Evolutionary conservation across 1,284 basidiomycete genomes (phyloP).

Genomic region (Ceratobasidium papillatum): DNA sequence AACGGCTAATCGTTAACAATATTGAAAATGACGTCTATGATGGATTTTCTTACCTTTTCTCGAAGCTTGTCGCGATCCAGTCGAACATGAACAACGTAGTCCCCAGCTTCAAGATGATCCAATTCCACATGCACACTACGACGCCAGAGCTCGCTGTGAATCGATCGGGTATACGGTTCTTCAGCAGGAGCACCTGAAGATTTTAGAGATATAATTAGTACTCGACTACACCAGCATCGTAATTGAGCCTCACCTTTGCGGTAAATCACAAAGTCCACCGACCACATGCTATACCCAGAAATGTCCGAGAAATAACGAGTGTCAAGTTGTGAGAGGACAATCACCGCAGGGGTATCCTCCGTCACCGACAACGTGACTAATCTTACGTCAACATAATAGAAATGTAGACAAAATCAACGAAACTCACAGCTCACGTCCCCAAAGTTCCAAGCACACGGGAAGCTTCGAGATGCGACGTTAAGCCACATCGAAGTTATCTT

Average conservation of each 20-base stretch:
- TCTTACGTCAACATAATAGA: neutral
- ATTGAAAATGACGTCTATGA: too few species aligned
- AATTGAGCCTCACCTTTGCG: conserved; percentile 12
- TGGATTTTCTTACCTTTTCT: conserved; percentile 20
- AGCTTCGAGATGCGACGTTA: conserved; percentile 48
- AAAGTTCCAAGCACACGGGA: conserved; percentile 60
- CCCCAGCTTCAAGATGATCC: conserved; percentile 25
- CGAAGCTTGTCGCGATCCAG: conserved; percentile 29
- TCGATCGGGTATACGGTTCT: conserved; percentile 26
- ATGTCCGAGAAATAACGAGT: conserved; percentile 10
- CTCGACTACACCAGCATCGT: neutral
- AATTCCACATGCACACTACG: conserved; percentile 26
- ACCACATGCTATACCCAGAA: conserved; percentile 26
- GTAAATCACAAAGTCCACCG: conserved; percentile 33
- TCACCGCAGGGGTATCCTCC: conserved; percentile 11
- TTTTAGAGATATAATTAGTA: neutral
- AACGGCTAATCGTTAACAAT: too few species aligned
- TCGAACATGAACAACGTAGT: conserved; percentile 30
- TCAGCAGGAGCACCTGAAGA: conserved; percentile 10
- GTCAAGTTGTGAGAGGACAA: conserved; percentile 24
- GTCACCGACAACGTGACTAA: conserved; percentile 19
- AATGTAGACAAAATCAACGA: neutral
- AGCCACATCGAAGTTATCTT: conserved; percentile 37
- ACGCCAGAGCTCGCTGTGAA: conserved; percentile 20
- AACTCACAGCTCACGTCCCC: conserved; percentile 52